Evolutionary conservation across 1,284 basidiomycete genomes (phyloP).

Genomic region (Athelia sp.): DNA sequence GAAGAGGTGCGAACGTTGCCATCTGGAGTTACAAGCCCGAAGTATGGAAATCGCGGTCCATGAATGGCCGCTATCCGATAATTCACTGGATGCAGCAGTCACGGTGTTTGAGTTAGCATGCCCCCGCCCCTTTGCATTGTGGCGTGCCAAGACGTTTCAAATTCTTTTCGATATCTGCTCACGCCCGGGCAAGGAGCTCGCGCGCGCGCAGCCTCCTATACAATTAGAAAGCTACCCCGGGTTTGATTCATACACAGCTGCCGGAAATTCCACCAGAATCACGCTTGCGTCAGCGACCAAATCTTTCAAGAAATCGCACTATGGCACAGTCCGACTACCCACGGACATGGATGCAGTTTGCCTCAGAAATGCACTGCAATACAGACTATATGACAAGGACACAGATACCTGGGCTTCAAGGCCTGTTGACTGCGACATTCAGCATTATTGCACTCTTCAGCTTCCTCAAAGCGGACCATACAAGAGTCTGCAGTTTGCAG

Average conservation of each 20-base stretch:
- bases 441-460: conserved; percentile 22
- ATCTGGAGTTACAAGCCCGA: conserved; percentile 12
- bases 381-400: conserved; percentile 12
- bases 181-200: background rate
- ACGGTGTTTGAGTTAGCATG: conserved; percentile 41
- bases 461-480: conserved; percentile 28
- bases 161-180: conserved; percentile 30
- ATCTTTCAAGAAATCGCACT: conserved; percentile 19
- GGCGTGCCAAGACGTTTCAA: conserved; percentile 37
- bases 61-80: conserved; percentile 45
- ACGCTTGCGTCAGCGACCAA: conserved; percentile 21
- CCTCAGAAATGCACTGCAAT: conserved; percentile 16
- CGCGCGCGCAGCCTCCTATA: conserved; percentile 15
- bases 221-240: conserved; percentile 2
- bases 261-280: background rate
- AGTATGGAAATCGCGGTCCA: conserved; percentile 30
- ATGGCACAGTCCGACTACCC: conserved; percentile 13
- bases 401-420: conserved; percentile 8
- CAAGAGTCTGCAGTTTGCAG: conserved; percentile 27
- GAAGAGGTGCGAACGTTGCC: conserved; percentile 28
- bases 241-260: background rate
- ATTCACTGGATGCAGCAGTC: conserved; percentile 15
- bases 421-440: conserved; percentile 2
- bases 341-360: conserved; percentile 7
- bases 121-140: conserved; percentile 34